Conservation (phyloP, 441 rosid genomes). For the Populus tomentosa region DNA sequence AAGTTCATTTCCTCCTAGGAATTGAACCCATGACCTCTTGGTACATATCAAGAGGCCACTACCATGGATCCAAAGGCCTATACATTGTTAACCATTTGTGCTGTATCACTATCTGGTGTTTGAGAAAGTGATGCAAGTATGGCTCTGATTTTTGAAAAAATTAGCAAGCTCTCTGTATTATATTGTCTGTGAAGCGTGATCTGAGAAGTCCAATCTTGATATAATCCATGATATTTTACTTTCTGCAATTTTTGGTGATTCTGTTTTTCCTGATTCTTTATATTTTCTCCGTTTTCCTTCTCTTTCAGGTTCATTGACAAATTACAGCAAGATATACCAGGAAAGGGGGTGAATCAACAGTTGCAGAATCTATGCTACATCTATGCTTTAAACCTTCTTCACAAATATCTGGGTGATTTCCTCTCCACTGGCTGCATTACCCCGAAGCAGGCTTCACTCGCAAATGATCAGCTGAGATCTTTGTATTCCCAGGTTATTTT, state of each 20-base stretch:
- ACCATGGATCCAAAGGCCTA: not conserved
- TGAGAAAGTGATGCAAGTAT: not conserved
- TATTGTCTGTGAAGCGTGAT: no score
- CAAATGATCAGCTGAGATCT: conserved; percentile 72
- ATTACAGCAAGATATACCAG: conserved; percentile 72
- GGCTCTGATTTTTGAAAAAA: not conserved
- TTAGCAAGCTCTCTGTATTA: not conserved
- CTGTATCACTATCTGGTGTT: not conserved
- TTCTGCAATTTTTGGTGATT: no score
- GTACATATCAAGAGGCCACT: not conserved
- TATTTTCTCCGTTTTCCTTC: not conserved
- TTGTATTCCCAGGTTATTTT: conserved; percentile 59
- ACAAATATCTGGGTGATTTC: conserved; percentile 83
- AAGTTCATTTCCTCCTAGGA: no score
- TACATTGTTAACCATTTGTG: not conserved
- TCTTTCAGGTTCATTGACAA: conserved; percentile 68
- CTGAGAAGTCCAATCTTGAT: no score
- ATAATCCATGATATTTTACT: no score
- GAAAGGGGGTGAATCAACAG: conserved; percentile 73
- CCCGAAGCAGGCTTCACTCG: conserved; percentile 77
- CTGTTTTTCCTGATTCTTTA: no score
- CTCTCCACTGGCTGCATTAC: conserved; percentile 66
- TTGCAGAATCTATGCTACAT: conserved; percentile 64
- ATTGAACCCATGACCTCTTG: not conserved
- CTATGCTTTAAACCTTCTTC: conserved; percentile 61